Evolutionary conservation across 768 basidiomycete species (phyloP), one percentile per base, ranked within the genome.

Genomic region (Lactarius hatsudake): DNA sequence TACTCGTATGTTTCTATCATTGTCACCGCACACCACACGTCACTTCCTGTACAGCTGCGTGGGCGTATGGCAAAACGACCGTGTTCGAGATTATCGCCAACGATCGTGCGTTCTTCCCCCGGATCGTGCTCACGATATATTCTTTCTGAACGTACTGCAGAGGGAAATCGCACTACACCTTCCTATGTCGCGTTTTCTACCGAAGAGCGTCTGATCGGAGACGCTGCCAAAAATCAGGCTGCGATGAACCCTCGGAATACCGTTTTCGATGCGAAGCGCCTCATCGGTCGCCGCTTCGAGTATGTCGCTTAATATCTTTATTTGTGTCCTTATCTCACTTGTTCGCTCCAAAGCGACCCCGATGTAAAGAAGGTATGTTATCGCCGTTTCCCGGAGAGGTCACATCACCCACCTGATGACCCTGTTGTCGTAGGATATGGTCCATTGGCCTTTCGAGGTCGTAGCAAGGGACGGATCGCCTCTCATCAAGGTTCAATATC

Each of bases 191-290:
- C 96, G 74, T 99, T 99, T 85, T 94, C 95, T 72, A 78, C 88
- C 59, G 93, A 94, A 76, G 96, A 97, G 84, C 94, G 94, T 82
- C 81, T 96, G 79, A 98, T 98, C 77, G 96, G 97, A 78, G 96
- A 98, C 87, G 94, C 94, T 75, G 96, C 94, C 69, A 96, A 96
- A 81, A 97, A 97, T 79, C 96, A 98, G 85, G 93, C 93, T 67
- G 97, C 97, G 73, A 99, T 99, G 97, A 99, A 99, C 87, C 97
- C 97, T 71, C 85, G 84, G 75, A 98, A 98, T 86, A 99, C 97
- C 73, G 92, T 98, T 78, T 98, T 98, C 80, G 96, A 98, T 78
- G 96, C 96, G 69, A 98, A 98, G 83, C 96, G 96, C 80, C 87
- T 98, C 75, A 98, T 98, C 75, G 96, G 97, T 75, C 93, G 96